phyloP scores from a whole-genome alignment of 2,329 filamentous ascomycete genomes.

The Macrophomina pseudophaseolina region DNA sequence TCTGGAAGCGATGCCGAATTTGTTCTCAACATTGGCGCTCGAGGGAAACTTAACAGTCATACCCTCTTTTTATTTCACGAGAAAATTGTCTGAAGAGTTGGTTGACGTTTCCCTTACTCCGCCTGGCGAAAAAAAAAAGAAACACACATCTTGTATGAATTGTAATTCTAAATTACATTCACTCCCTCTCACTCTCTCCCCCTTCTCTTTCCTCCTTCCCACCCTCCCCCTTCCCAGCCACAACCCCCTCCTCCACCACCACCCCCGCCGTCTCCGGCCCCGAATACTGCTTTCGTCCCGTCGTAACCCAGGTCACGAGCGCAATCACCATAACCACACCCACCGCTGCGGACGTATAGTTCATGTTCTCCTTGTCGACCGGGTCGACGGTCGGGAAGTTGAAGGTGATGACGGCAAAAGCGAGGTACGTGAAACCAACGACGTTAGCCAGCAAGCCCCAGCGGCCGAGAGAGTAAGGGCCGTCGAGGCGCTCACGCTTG shows the following conservation, averaged over 20 bases:
- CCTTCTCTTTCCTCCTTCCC: neutral
- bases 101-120: too few relatives aligned
- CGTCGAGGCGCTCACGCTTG: conserved; percentile 47
- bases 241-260: neutral
- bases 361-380: conserved; percentile 62
- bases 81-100: too few relatives aligned
- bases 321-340: conserved; percentile 60
- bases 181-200: neutral
- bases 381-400: conserved; percentile 60
- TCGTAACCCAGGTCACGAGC: conserved; percentile 58
- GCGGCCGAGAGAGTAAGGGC: conserved; percentile 53
- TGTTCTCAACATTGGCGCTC: too few relatives aligned
- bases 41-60: too few relatives aligned
- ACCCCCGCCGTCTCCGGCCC: conserved; percentile 46
- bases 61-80: too few relatives aligned
- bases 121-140: too few relatives aligned
- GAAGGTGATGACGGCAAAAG: conserved; percentile 62
- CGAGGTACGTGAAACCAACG: conserved; percentile 57
- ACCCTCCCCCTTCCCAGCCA: neutral
- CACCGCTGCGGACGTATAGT: conserved; percentile 62
- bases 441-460: conserved; percentile 54
- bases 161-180: too few relatives aligned
- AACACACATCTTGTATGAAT: too few relatives aligned
- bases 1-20: too few relatives aligned
- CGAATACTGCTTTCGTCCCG: conserved; percentile 56